phyloP scores from a whole-genome alignment of 2,329 filamentous ascomycete genomes.

The Teratosphaeria destructans region DNA sequence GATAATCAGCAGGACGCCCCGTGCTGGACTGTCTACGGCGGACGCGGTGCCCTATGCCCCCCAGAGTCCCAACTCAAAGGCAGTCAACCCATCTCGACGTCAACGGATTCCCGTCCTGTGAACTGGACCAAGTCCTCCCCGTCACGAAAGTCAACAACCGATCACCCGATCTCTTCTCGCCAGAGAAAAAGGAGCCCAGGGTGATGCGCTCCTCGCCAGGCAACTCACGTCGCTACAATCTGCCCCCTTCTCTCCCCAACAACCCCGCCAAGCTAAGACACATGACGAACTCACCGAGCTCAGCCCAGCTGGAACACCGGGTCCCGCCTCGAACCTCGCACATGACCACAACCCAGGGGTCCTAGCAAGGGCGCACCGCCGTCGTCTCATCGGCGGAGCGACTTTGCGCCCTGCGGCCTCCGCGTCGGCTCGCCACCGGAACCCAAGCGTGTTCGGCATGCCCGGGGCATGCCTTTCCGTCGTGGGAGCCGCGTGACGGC shows the following conservation, averaged over 20 bases:
- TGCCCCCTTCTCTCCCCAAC: conserved; percentile 6
- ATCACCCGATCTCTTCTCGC: background rate
- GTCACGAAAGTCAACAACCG: background rate
- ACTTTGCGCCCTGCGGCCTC: conserved; percentile 12
- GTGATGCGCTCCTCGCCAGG: conserved; percentile 1
- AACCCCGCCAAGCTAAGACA: conserved; percentile 19
- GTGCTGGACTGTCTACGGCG: background rate
- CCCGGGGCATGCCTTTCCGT: conserved; percentile 33
- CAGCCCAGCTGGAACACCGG: conserved; percentile 9
- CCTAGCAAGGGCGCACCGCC: conserved; percentile 14
- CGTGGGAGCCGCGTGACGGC: conserved; percentile 29
- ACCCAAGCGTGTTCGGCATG: conserved; percentile 27
- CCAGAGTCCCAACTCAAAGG: background rate
- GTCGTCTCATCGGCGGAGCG: conserved; percentile 19
- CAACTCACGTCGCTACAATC: conserved; percentile 12
- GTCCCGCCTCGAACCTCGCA: conserved; percentile 7
- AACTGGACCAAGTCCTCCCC: background rate
- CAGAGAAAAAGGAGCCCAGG: background rate
- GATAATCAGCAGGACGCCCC: background rate
- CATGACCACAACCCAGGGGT: conserved; percentile 7
- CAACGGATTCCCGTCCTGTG: background rate
- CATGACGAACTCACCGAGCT: conserved; percentile 12
- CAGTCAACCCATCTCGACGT: background rate
- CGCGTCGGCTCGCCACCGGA: conserved; percentile 23
- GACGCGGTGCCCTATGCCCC: background rate